A percentile compares a stretch with the other conserved stretches of the same genome.
These are phyloP conservation scores for Wickerhamomyces kurtzmanii DNA, from an alignment of 805 yeast species.

Conservation along the genomic window DNA sequence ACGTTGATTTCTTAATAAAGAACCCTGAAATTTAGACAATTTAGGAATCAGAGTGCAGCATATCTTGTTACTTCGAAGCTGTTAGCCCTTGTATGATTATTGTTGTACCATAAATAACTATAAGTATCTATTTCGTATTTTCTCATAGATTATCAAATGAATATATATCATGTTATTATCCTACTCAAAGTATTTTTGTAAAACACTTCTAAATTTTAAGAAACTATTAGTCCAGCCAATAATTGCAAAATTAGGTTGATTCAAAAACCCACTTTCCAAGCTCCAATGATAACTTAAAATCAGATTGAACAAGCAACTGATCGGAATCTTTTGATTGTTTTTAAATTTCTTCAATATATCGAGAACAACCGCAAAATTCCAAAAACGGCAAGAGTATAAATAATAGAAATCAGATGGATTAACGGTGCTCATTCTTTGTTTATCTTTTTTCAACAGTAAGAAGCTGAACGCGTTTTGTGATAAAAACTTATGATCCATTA, in stretches of 20 bases:
- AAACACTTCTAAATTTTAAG: conserved; percentile 5
- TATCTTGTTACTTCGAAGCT: too few relatives aligned
- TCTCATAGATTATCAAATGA: neutral
- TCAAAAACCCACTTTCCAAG: conserved; percentile 8
- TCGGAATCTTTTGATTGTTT: conserved; percentile 2
- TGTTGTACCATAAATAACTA: too few relatives aligned
- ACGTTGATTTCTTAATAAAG: conserved; percentile 21
- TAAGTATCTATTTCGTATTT: too few relatives aligned
- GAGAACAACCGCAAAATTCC: conserved; percentile 8
- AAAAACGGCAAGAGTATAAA: conserved; percentile 11
- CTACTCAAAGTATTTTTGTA: neutral
- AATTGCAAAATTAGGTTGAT: conserved; percentile 8
- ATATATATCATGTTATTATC: neutral
- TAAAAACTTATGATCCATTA: conserved; percentile 9
- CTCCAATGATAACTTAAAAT: conserved; percentile 13
- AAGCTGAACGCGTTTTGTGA: conserved; percentile 5
- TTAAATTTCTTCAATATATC: conserved; percentile 6
- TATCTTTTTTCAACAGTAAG: conserved; percentile 7
- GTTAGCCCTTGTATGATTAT: too few relatives aligned
- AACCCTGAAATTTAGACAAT: conserved; percentile 13
- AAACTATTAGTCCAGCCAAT: conserved; percentile 10
- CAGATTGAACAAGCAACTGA: conserved; percentile 8
- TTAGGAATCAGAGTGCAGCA: neutral
- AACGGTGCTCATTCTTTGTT: conserved; percentile 1
- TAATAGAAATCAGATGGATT: conserved; percentile 12